phyloP scores from a whole-genome alignment of 208 protist genomes.

The Naegleria gruberi region DNA sequence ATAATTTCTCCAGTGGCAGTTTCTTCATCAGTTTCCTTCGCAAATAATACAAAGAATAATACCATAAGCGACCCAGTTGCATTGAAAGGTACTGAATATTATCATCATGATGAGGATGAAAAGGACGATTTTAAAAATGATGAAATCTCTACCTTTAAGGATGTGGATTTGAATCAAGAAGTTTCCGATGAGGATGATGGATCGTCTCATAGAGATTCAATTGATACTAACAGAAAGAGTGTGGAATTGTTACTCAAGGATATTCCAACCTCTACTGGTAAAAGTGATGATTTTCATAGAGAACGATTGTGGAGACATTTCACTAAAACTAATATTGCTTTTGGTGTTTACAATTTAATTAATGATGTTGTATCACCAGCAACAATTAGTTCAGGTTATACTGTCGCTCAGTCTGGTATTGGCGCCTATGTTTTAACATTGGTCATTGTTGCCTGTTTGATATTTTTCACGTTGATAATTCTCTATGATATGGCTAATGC shows the following conservation, averaged over 20 bases:
- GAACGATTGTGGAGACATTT: neutral
- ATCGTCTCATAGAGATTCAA: neutral
- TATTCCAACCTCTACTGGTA: neutral
- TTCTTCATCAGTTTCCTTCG: neutral
- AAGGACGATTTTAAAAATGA: neutral
- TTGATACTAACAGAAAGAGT: neutral
- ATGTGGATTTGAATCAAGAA: neutral
- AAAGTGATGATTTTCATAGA: neutral
- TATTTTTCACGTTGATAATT: neutral
- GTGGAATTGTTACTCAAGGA: neutral
- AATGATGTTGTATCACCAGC: neutral
- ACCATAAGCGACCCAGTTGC: neutral
- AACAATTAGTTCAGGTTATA: neutral
- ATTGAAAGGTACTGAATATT: neutral
- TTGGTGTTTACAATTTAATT: conserved; percentile 5
- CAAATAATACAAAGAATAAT: neutral
- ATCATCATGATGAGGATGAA: neutral
- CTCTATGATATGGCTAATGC: neutral
- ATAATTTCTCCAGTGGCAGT: neutral
- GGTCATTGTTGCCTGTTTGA: neutral
- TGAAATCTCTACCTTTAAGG: neutral
- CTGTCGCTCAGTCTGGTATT: neutral
- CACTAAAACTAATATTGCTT: neutral
- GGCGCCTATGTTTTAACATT: neutral
- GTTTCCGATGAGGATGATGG: neutral